Percentiles rank a stretch among this genome's conserved stretches.
These are phyloP conservation scores for Acer yangbiense DNA, from an alignment of 345 rosid genomes.

Conservation along the genomic window DNA sequence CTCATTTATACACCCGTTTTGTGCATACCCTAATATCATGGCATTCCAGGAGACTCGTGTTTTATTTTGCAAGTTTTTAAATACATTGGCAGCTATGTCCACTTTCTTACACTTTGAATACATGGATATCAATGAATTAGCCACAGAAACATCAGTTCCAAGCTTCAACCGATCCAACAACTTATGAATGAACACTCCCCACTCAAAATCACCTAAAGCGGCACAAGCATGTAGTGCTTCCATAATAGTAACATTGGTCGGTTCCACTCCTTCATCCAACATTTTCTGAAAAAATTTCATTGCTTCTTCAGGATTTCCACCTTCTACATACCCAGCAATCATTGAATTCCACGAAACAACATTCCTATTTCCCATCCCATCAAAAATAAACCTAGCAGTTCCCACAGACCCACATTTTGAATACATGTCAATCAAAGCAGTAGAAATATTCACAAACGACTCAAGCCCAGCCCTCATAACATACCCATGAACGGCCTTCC, in stretches of 20 bases:
- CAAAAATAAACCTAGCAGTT: conserved; percentile 57
- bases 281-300: conserved; percentile 55
- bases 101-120: conserved; percentile 72
- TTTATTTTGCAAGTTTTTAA: conserved; percentile 47
- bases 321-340: conserved; percentile 78
- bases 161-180: conserved; percentile 45
- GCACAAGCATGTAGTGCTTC: conserved; percentile 75
- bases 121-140: conserved; percentile 84
- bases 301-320: conserved; percentile 64
- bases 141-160: conserved; percentile 54
- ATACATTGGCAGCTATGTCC: conserved; percentile 55
- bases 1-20: conserved; percentile 63
- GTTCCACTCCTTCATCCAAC: conserved; percentile 66
- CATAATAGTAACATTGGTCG: conserved; percentile 71
- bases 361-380: conserved; percentile 52
- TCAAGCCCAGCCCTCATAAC: conserved; percentile 60
- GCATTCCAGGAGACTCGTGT: conserved; percentile 88
- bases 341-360: conserved; percentile 89
- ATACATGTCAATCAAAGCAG: conserved; percentile 80
- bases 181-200: conserved; percentile 63
- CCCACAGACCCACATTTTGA: conserved; percentile 58
- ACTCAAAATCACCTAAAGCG: conserved; percentile 59
- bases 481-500: conserved; percentile 70
- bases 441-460: conserved; percentile 59
- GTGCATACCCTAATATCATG: conserved; percentile 76